Base-by-base conservation (phyloP, 2,329 filamentous ascomycete species). In the Penicillium sp. region DNA sequence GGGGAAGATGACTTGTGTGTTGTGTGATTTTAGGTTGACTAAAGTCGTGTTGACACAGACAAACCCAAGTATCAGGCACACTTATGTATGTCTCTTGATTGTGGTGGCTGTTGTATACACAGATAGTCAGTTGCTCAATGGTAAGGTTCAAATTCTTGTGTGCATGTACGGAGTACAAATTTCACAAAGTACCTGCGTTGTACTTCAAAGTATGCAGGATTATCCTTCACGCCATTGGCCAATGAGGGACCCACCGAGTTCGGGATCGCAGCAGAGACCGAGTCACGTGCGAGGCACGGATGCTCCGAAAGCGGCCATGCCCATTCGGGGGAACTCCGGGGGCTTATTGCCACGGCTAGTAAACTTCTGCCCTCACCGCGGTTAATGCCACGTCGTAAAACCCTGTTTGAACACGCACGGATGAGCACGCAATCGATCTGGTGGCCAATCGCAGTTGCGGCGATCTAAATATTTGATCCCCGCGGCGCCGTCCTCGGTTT, bases 381-480 rank as follows among this genome's bases (percentile, higher is more conserved):
- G 14, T 38, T 40, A 40, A 8, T 11, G 18, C 38, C 38, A 40
- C 38, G 38, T 6, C 38, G 7, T 40, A 40, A 40, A 40, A 40
- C 38, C 38, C 38, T 40, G 38, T 40, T 11, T 11, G 6, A 6
- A 16, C 38, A 40, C 38, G 38, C 38, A 40, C 38, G 10, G 8
- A 18, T 40, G 38, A 60, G 70, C 68, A 63, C 67, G 67, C 66
- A 68, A 71, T 72, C 61, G 38, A 21, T 40, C 38, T 40, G 38
- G 38, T 40, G 38, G 38, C 38, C 38, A 40, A 40, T 40, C 38
- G 38, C 38, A 40, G 10, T 40, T 40, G 38, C 38, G 38, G 38
- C 38, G 38, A 40, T 40, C 38, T 40, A 40, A 40, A 40, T 40
- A 40, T 40, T 40, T 40, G 38, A 40, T 40, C 38, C 38, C 38